Evolutionary conservation across 2,329 filamentous ascomycete species (phyloP).

Genomic region (Monilinia polystroma): DNA sequence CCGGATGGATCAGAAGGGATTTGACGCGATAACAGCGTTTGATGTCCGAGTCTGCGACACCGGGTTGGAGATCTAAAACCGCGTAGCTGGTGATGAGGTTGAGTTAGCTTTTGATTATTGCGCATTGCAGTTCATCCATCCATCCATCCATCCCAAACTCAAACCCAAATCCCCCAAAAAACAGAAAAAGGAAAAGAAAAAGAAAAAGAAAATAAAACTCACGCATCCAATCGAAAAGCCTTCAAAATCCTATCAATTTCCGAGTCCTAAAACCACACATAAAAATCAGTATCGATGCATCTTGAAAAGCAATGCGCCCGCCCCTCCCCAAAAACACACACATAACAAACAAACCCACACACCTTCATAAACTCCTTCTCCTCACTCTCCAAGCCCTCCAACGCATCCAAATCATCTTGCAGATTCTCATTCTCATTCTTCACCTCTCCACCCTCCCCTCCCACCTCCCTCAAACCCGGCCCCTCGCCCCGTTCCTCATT

Average conservation of each 20-base stretch:
- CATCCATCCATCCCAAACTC: not conserved
- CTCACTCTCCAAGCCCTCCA: constrained; percentile 79
- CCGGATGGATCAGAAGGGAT: constrained; percentile 97
- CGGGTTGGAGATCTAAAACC: constrained; percentile 91
- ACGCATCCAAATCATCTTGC: constrained; percentile 66
- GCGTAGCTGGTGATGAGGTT: constrained; percentile 64
- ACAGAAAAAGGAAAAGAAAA: not conserved
- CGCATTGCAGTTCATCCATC: not conserved
- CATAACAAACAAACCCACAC: constrained; percentile 41
- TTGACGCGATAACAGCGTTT: constrained; percentile 93
- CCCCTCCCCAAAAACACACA: not conserved
- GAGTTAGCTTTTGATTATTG: constrained; percentile 15
- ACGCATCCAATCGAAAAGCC: constrained; percentile 79
- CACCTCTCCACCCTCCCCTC: not conserved
- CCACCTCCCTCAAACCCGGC: not conserved
- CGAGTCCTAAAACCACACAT: constrained; percentile 62
- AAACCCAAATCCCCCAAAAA: too few species aligned
- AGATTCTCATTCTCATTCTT: constrained; percentile 25
- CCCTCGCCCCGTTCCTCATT: not conserved
- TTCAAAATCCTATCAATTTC: constrained; percentile 94
- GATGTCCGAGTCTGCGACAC: constrained; percentile 94
- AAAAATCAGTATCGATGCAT: constrained; percentile 20
- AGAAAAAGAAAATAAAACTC: constrained; percentile 38
- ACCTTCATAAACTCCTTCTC: constrained; percentile 91
- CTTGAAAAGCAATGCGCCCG: not conserved